These are phyloP conservation scores for Puccinia hordei DNA, from an alignment of 1,284 basidiomycete species.

Conservation along the genomic window DNA sequence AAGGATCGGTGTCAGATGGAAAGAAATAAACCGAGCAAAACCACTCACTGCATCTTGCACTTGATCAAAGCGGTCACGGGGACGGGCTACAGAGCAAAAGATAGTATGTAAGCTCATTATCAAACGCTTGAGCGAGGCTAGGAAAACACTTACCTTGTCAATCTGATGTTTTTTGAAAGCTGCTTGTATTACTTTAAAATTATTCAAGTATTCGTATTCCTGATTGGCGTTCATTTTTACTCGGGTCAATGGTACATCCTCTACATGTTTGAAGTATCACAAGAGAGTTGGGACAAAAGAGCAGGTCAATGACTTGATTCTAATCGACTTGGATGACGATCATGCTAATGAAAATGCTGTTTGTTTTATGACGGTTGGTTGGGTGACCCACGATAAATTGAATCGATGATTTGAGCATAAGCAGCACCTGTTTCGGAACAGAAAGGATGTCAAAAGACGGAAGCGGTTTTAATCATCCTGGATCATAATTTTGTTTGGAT, in stretches of 20 bases:
- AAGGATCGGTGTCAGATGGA: background rate
- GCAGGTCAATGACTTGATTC: background rate
- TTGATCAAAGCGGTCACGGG: conserved; percentile 88
- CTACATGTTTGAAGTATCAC: conserved; percentile 59
- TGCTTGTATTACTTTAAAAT: conserved; percentile 87
- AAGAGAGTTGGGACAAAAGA: background rate
- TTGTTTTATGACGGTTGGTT: conserved; percentile 14
- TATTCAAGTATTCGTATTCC: conserved; percentile 92
- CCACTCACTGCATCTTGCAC: conserved; percentile 95
- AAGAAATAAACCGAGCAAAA: conserved; percentile 6
- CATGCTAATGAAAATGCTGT: background rate
- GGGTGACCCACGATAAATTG: conserved; percentile 73
- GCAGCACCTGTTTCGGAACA: conserved; percentile 54
- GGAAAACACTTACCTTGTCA: conserved; percentile 29
- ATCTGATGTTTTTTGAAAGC: conserved; percentile 55
- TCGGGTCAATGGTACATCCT: conserved; percentile 79
- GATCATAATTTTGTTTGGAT: background rate
- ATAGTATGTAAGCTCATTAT: background rate
- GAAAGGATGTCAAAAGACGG: conserved; percentile 63
- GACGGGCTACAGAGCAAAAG: conserved; percentile 70
- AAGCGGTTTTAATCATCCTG: background rate
- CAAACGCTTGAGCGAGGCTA: background rate
- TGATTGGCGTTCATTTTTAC: conserved; percentile 88
- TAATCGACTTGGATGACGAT: conserved; percentile 15
- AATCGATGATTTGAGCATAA: conserved; percentile 72